These are phyloP conservation scores for Trichophyton benhamiae DNA, from an alignment of 2,329 filamentous ascomycete genomes.

Conservation along the genomic window DNA sequence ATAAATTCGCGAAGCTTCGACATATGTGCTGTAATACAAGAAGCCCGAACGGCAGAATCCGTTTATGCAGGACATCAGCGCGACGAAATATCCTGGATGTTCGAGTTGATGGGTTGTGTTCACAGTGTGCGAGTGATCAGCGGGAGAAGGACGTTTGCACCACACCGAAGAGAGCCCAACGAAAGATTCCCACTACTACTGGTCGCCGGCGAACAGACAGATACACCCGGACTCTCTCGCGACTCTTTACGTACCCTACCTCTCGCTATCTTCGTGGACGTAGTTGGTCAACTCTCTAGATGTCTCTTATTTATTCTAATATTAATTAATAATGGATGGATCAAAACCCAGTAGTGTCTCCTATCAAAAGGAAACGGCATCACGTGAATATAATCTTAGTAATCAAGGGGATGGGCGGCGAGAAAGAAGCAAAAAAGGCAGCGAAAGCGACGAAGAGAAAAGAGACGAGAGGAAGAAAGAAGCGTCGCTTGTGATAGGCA, in stretches of 20 bases:
- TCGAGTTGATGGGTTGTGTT: neutral
- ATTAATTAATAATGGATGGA: no score
- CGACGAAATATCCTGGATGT: neutral
- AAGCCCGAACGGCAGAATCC: neutral
- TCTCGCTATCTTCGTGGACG: neutral
- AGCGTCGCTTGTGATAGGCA: no score
- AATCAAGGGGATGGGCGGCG: neutral
- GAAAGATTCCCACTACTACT: no score
- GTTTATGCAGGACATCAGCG: neutral
- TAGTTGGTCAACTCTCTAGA: neutral
- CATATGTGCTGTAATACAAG: neutral
- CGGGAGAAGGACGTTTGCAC: no score
- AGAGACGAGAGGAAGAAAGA: no score
- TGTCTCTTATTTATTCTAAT: no score
- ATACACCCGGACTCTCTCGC: no score
- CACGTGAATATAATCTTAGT: neutral
- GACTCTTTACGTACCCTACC: neutral
- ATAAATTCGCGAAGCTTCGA: neutral
- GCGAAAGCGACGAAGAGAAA: no score
- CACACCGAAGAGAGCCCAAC: no score
- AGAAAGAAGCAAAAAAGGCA: neutral
- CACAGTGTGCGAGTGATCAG: neutral
- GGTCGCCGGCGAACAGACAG: no score
- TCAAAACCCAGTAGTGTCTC: no score
- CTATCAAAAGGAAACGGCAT: no score